Conservation (phyloP, 257 asterid species). For the Solanum paucissectum region DNA sequence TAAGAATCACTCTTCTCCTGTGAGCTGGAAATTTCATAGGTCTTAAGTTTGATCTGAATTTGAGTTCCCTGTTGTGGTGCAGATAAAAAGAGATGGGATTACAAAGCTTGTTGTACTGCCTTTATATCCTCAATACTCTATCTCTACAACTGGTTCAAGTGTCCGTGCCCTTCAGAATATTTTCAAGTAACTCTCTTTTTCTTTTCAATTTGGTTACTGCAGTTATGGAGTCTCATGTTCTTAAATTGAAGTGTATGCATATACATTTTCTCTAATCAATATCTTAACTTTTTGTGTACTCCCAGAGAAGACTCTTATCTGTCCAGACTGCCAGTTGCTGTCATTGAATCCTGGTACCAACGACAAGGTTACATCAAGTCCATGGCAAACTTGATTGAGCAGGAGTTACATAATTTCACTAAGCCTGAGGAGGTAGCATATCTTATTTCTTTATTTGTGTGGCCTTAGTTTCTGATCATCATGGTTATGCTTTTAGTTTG, state of each 20-base stretch:
- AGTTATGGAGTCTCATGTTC: neutral
- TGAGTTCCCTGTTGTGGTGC: conserved; percentile 3
- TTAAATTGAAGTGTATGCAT: neutral
- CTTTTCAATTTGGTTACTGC: neutral
- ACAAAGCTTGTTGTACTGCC: conserved; percentile 88
- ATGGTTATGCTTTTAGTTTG: neutral
- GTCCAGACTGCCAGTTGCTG: conserved; percentile 70
- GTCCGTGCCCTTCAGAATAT: conserved; percentile 71
- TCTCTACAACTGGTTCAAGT: conserved; percentile 96
- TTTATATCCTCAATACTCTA: conserved; percentile 90
- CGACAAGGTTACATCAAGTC: conserved; percentile 80
- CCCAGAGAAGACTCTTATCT: conserved; percentile 54
- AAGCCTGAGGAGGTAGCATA: conserved; percentile 54
- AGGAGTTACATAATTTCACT: conserved; percentile 50
- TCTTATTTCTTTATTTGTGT: neutral
- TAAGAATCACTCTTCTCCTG: neutral
- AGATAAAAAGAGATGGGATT: conserved; percentile 82
- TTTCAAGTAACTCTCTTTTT: conserved; percentile 36
- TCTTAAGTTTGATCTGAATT: neutral
- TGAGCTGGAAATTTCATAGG: neutral
- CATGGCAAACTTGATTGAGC: conserved; percentile 85
- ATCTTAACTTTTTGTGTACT: neutral
- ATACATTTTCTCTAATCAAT: neutral
- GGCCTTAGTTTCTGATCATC: neutral
- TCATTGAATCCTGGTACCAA: conserved; percentile 93